These are phyloP conservation scores for Saccharomycopsis schoenii DNA, from an alignment of 805 yeast species.

Conservation along the genomic window DNA sequence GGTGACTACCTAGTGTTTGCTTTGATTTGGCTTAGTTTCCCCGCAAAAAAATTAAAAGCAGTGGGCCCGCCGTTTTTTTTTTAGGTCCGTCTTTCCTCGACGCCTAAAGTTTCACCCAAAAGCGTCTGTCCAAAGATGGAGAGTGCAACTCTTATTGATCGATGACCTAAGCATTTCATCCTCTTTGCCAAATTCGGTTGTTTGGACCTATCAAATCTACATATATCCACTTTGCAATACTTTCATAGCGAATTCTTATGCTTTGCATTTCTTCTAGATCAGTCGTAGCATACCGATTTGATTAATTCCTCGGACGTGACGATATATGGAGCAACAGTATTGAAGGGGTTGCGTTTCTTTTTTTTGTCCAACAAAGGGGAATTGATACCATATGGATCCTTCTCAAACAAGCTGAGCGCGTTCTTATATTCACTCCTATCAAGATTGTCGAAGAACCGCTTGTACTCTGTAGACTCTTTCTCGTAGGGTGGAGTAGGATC, in stretches of 20 bases:
- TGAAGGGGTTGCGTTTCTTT: slow-evolving; percentile 46
- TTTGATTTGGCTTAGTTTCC: no score
- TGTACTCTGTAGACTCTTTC: slow-evolving; percentile 21
- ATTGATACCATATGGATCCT: slow-evolving; percentile 50
- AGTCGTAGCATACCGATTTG: not conserved
- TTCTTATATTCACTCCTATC: slow-evolving; percentile 36
- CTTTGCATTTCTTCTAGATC: not conserved
- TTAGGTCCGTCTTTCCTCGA: no score
- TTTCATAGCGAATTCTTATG: no score
- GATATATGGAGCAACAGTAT: slow-evolving; percentile 31
- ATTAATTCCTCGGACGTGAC: not conserved
- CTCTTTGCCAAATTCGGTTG: no score
- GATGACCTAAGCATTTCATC: no score
- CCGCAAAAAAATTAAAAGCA: no score
- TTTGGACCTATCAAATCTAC: not conserved
- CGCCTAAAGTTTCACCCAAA: no score
- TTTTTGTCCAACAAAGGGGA: slow-evolving; percentile 39
- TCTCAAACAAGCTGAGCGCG: slow-evolving; percentile 44
- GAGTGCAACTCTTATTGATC: no score
- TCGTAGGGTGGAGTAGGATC: slow-evolving; percentile 40
- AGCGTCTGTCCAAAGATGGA: no score
- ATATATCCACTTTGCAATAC: not conserved
- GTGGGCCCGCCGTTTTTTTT: no score
- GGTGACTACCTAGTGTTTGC: no score
- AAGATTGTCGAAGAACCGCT: slow-evolving; percentile 39